Evolutionary conservation across 2,329 filamentous ascomycete species (phyloP), one percentile per base, ranked within the genome.

Genomic region (Botryotinia narcissicola): DNA sequence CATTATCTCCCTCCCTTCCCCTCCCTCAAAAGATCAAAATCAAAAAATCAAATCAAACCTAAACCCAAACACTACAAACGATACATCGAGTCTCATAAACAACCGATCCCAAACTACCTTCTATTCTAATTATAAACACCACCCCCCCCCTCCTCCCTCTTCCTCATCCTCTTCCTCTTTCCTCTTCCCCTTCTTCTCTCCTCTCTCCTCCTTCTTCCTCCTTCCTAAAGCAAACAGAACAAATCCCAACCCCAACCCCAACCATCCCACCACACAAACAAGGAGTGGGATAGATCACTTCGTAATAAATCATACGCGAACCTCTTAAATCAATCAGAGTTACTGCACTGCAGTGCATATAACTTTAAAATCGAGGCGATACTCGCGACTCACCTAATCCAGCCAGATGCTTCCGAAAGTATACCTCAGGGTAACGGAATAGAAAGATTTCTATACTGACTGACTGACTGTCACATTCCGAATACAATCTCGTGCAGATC

Each of bases 401-500:
- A 51, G 46, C 40, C 64, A 29, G 48, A 35, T 68, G 48, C 64
- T 42, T 37, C 48, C 25, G 35, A 57, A 22, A 68, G 42, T 20
- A 10, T 42, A 18, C 48, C 25, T 57, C 18, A 25, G 37, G 44
- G 63, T 54, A 29, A 68, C 35, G n/a, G 48, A 42, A 29, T 51
- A n/a, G 6, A 22, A 25, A 42, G 18, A 10, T 42, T 57, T 68
- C n/a, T 20, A 42, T 68, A 16, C 9, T 32, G 35, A 35, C 35
- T 35, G 35, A 16, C 16, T 32, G 35, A 8, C 60, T 29, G 29
- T 60, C 51, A 70, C 35, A 25, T 70, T 62, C 57, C 40, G n/a
- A 46, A 46, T 61, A 22, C 42, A 29, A 61, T 46, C 60, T 62
- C 54, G 54, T 44, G 68, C 29, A 70, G 37, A 48, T 66, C 60